These are phyloP conservation scores for Calamus simplicifolius DNA, from an alignment of 176 grass and related monocot genomes.

Conservation along the genomic window DNA sequence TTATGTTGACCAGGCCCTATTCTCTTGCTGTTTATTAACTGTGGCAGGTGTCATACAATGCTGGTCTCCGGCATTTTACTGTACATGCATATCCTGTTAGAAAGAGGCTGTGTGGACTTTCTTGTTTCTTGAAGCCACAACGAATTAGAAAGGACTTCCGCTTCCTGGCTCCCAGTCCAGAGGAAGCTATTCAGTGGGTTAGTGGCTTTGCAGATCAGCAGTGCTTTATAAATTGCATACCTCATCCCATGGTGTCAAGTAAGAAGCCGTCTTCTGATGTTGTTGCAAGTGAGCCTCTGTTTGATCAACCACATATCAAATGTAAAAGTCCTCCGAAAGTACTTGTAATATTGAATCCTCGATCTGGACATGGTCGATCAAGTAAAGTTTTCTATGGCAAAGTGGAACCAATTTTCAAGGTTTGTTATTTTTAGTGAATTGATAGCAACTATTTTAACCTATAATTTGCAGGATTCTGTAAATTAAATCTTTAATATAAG, in stretches of 20 bases:
- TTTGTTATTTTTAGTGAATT: slow-evolving; percentile 14
- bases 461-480: background rate
- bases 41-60: slow-evolving; percentile 76
- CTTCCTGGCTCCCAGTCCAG: slow-evolving; percentile 63
- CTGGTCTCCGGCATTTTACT: slow-evolving; percentile 56
- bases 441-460: background rate
- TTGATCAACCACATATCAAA: slow-evolving; percentile 74
- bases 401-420: slow-evolving; percentile 97
- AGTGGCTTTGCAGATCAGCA: slow-evolving; percentile 83
- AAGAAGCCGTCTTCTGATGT: slow-evolving; percentile 46
- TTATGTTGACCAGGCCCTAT: slow-evolving; percentile 2
- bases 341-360: slow-evolving; percentile 97
- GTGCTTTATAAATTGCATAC: slow-evolving; percentile 61
- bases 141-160: slow-evolving; percentile 67
- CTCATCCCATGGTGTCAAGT: slow-evolving; percentile 42
- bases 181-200: slow-evolving; percentile 76
- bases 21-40: slow-evolving; percentile 14
- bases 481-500: no score
- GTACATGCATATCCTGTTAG: slow-evolving; percentile 71
- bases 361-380: slow-evolving; percentile 86
- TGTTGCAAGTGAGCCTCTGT: slow-evolving; percentile 42
- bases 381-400: slow-evolving; percentile 91
- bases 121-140: slow-evolving; percentile 54
- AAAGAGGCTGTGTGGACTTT: slow-evolving; percentile 58
- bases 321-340: slow-evolving; percentile 61